Evolutionary conservation across 2,329 filamentous ascomycete species (phyloP), one percentile per base, ranked within the genome.

Genomic region (Parafenestella ontariensis): DNA sequence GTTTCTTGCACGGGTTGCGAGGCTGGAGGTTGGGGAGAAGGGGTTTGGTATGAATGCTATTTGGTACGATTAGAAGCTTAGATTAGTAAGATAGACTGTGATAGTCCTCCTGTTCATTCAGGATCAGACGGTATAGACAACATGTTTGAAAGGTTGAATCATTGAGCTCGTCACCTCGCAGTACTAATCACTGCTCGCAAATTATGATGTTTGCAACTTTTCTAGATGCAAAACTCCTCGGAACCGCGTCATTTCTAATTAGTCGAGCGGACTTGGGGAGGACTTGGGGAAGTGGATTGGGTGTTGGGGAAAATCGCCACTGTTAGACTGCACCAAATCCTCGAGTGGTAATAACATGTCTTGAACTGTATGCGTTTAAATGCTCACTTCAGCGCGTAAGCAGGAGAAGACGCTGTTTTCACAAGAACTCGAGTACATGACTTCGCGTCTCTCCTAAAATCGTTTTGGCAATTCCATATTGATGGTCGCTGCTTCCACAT

Each of bases 21-120:
- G 90, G 58, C 81, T 90, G 59, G 87, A 91, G 64, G 87, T 96
- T 33, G 87, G 87, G 5, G 92, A 96, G 79, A 90, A 90, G n/a
- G 92, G 92, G 1, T 96, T 96, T 73, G 91, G 91, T 1, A 96
- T 96, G 92, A 96, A 96, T 77, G 91, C 91, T n/a, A 92, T 96
- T 59, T 96, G 92, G 92, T 95, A 95, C 75, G 89, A 96, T 77
- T 91, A 68, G 70, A 58, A 67, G 9, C 9, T 28, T 26, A 43
- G 36, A 20, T 24, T 26, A 24, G 36, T 28, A 34, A 34, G 39
- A 28, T 29, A 24, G 23, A 41, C n/a, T 5, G 21, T 31, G 2
- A 15, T 4, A 15, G 9, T 17, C 13, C 13, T 34, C 17, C 5
- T 17, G 17, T 34, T 15, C 9, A 34, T 17, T 10, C 3, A 31